A percentile compares a stretch with the other conserved stretches of the same genome.
Conservation (phyloP, 441 rosid genomes). For the Erodium chrysanthum region DNA sequence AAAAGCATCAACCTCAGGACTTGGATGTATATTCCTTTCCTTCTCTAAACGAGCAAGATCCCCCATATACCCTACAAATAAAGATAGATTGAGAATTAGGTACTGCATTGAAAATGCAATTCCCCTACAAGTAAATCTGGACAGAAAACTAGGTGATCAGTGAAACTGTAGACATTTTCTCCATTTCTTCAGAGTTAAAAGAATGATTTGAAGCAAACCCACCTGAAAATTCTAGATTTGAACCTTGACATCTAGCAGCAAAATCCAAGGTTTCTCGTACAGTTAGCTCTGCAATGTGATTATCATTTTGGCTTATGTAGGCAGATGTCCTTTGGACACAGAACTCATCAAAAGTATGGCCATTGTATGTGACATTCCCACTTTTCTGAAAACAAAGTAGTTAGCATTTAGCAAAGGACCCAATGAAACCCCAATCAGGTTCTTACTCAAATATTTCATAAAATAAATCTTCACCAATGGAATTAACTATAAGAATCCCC, state of each 20-base stretch:
- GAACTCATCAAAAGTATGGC: conserved; percentile 50
- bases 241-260: conserved; percentile 89
- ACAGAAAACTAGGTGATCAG: background rate
- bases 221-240: conserved; percentile 81
- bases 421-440: background rate
- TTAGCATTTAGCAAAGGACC: background rate
- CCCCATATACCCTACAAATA: conserved; percentile 42
- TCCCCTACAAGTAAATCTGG: background rate
- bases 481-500: background rate
- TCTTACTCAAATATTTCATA: background rate
- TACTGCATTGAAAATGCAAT: background rate
- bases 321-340: conserved; percentile 77
- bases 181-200: background rate
- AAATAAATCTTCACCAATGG: background rate
- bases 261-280: conserved; percentile 93
- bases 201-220: conserved; percentile 6
- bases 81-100: conserved; percentile 5
- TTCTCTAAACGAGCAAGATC: conserved; percentile 62
- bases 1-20: conserved; percentile 82
- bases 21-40: conserved; percentile 57
- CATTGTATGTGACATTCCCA: conserved; percentile 72
- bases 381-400: conserved; percentile 33
- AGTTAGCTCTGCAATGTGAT: conserved; percentile 83
- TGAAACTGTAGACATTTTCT: background rate
- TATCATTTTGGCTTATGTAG: conserved; percentile 84